Conservation (phyloP, 2,329 filamentous ascomycete genomes). For the Chaetomiaceae sp. region DNA sequence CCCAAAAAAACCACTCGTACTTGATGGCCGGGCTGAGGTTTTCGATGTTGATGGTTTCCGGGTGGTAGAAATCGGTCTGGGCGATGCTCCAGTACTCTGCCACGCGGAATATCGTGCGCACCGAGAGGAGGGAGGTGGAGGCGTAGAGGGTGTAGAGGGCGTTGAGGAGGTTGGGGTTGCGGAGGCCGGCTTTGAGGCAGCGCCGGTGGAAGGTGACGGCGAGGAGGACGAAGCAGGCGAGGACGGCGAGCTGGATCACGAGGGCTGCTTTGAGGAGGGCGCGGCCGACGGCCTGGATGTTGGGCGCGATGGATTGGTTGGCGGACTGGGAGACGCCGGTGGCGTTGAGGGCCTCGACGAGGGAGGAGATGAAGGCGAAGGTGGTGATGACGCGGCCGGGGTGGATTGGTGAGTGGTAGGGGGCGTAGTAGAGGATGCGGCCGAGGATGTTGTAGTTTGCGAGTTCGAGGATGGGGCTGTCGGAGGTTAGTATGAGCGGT, state of each 20-base stretch:
- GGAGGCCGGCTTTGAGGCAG: slow-evolving; percentile 36
- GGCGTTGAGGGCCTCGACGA: slow-evolving; percentile 22
- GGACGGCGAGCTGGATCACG: slow-evolving; percentile 51
- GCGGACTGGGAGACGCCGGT: slow-evolving; percentile 46
- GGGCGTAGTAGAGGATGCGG: slow-evolving; percentile 54
- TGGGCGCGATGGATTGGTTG: slow-evolving; percentile 39
- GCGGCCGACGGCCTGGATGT: slow-evolving; percentile 39
- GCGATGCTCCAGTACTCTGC: slow-evolving; percentile 55
- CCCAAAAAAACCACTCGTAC: slow-evolving; percentile 57
- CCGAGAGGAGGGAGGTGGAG: slow-evolving; percentile 46
- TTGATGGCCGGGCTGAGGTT: slow-evolving; percentile 44
- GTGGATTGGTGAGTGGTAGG: slow-evolving; percentile 47
- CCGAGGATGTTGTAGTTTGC: slow-evolving; percentile 55
- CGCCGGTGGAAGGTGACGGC: slow-evolving; percentile 46
- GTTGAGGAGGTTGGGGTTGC: slow-evolving; percentile 31
- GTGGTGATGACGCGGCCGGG: slow-evolving; percentile 37
- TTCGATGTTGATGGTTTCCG: slow-evolving; percentile 43
- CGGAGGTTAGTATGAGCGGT: slow-evolving; percentile 15
- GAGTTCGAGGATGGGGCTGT: slow-evolving; percentile 43
- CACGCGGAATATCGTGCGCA: slow-evolving; percentile 53
- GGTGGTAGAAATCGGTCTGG: slow-evolving; percentile 36
- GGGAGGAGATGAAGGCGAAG: slow-evolving; percentile 33
- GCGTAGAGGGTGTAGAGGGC: slow-evolving; percentile 48
- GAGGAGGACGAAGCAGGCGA: slow-evolving; percentile 45
- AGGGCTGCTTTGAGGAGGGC: slow-evolving; percentile 48